These are phyloP conservation scores for Myriosclerotinia duriaeana DNA, from an alignment of 2,329 filamentous ascomycete species.

Conservation along the genomic window DNA sequence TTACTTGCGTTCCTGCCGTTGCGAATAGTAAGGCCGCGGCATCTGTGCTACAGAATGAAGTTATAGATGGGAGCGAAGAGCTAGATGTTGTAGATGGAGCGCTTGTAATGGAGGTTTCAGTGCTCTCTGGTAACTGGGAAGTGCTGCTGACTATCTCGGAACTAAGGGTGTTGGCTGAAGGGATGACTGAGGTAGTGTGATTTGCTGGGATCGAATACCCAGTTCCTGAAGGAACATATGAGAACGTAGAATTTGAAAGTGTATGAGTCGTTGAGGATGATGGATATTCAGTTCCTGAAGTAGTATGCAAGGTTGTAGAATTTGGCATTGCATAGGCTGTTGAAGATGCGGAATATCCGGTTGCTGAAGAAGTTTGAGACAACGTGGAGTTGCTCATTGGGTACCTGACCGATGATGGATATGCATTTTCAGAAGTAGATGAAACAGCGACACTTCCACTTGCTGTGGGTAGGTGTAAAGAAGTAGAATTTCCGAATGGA, in stretches of 20 bases:
- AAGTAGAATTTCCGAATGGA: background rate
- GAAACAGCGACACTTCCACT: background rate
- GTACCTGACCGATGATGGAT: background rate
- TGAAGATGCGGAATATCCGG: background rate
- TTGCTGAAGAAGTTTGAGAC: background rate
- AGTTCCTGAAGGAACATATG: background rate
- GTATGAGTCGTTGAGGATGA: background rate
- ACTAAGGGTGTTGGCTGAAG: background rate
- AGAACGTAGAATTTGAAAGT: background rate
- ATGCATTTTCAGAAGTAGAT: background rate
- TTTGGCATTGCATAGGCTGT: background rate
- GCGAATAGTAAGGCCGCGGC: background rate
- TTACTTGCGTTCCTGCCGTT: background rate
- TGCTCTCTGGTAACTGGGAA: background rate
- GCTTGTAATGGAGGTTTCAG: background rate
- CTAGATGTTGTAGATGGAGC: conserved; percentile 2
- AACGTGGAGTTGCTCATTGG: conserved; percentile 3
- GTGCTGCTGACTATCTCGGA: background rate
- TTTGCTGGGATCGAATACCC: background rate
- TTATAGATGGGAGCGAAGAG: background rate
- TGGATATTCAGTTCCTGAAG: conserved; percentile 1
- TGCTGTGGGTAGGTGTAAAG: background rate
- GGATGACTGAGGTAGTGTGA: background rate
- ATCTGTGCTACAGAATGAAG: conserved; percentile 12
- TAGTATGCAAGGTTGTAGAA: background rate